Evolutionary conservation across 139 green algal genomes (phyloP).

Genomic region (Chlamydomonas incerta): DNA sequence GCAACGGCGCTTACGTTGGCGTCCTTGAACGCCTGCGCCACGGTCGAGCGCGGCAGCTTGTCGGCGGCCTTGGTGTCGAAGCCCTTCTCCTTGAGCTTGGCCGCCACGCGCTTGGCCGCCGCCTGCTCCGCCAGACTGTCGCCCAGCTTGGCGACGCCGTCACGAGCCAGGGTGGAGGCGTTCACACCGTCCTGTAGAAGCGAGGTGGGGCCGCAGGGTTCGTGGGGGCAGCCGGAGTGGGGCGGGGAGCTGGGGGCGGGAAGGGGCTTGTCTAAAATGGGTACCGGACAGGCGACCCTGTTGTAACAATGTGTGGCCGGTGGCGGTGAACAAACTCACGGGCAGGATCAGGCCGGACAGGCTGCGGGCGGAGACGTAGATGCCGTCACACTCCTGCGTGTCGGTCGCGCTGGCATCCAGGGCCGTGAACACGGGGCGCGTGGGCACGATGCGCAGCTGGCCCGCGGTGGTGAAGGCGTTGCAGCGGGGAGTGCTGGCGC

Average conservation of each 20-base stretch:
- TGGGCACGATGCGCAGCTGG: background rate
- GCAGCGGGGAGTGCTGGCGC: background rate
- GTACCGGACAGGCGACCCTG: too few relatives aligned
- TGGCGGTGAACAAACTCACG: background rate
- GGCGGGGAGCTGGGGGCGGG: too few relatives aligned
- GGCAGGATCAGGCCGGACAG: background rate
- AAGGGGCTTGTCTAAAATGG: too few relatives aligned
- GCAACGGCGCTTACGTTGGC: too few relatives aligned
- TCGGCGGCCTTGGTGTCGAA: background rate
- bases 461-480: constrained; percentile 30
- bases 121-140: too few relatives aligned
- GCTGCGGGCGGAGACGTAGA: background rate
- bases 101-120: background rate
- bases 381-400: background rate
- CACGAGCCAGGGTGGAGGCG: too few relatives aligned
- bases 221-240: too few relatives aligned
- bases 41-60: background rate
- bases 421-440: background rate
- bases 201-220: too few relatives aligned
- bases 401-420: background rate
- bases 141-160: too few relatives aligned
- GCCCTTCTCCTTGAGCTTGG: background rate
- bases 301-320: too few relatives aligned
- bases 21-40: background rate
- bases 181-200: too few relatives aligned